These are phyloP conservation scores for Phaeosphaeriaceae sp. DNA, from an alignment of 2,329 filamentous ascomycete genomes.

Conservation along the genomic window DNA sequence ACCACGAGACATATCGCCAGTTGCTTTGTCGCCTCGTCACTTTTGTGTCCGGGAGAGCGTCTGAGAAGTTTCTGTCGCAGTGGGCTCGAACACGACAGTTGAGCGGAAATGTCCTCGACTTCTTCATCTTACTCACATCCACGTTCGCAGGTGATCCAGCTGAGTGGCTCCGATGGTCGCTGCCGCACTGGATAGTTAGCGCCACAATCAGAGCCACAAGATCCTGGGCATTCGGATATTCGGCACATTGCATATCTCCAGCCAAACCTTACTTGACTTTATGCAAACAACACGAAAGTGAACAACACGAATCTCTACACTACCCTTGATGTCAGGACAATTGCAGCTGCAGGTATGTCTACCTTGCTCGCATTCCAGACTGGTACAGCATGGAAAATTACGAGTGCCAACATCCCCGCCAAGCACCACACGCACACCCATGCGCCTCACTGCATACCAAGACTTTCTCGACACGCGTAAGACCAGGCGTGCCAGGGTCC, in stretches of 20 bases:
- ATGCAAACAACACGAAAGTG: background rate
- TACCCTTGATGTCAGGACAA: background rate
- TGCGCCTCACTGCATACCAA: conserved; percentile 27
- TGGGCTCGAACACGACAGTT: background rate
- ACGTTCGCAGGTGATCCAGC: background rate
- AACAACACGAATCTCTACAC: background rate
- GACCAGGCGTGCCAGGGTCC: conserved; percentile 11
- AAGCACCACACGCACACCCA: conserved; percentile 17
- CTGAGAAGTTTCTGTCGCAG: background rate
- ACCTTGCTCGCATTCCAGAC: no score
- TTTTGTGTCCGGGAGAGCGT: background rate
- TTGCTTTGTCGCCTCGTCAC: background rate
- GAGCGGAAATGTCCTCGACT: background rate
- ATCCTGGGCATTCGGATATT: conserved; percentile 12
- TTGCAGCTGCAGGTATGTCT: no score
- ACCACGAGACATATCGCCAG: background rate
- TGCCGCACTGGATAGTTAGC: conserved; percentile 10
- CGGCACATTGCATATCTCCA: conserved; percentile 19
- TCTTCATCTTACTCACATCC: background rate
- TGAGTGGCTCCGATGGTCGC: conserved; percentile 12
- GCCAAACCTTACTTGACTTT: conserved; percentile 13
- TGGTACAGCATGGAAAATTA: no score
- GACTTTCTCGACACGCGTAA: conserved; percentile 25
- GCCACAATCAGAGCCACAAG: conserved; percentile 12
- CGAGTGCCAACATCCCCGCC: background rate